Evolutionary conservation across 2,329 filamentous ascomycete genomes (phyloP).

Genomic region (Diaporthe ampelina): DNA sequence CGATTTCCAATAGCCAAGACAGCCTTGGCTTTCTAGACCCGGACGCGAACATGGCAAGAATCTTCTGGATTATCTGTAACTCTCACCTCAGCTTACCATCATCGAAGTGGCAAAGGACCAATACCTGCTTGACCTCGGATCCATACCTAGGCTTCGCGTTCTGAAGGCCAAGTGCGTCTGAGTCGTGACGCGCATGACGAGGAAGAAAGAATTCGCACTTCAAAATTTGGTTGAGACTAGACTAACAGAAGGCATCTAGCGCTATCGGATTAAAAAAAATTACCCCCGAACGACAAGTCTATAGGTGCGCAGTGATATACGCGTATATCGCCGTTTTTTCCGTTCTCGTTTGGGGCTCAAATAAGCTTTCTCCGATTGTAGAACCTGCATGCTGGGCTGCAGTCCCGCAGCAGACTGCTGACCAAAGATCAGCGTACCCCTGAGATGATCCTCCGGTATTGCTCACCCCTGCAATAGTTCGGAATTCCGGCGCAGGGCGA

Average conservation of each 20-base stretch:
- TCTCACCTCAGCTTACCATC: slow-evolving; percentile 5
- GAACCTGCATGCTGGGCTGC: background rate
- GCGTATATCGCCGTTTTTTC: background rate
- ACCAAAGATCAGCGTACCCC: background rate
- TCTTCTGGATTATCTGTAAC: background rate
- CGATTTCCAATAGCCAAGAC: background rate
- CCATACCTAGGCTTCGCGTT: background rate
- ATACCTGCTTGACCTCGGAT: background rate
- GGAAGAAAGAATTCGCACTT: background rate
- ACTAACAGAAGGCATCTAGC: too few species aligned
- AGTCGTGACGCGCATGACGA: background rate
- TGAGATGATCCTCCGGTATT: background rate
- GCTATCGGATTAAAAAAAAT: too few species aligned
- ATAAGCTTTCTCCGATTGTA: slow-evolving; percentile 14
- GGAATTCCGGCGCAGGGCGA: too few species aligned
- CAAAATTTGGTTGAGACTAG: background rate
- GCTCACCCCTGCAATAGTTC: background rate
- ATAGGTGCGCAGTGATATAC: background rate
- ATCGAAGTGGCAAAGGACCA: background rate
- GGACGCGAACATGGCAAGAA: background rate
- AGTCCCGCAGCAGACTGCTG: background rate
- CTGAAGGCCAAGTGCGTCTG: background rate
- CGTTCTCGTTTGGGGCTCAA: slow-evolving; percentile 14
- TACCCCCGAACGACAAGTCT: background rate
- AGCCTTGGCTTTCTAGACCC: background rate